A percentile compares a stretch with the other conserved stretches of the same genome.
phyloP scores from a whole-genome alignment of 192 early-diverging fungal species.

The Podila clonocystis region DNA sequence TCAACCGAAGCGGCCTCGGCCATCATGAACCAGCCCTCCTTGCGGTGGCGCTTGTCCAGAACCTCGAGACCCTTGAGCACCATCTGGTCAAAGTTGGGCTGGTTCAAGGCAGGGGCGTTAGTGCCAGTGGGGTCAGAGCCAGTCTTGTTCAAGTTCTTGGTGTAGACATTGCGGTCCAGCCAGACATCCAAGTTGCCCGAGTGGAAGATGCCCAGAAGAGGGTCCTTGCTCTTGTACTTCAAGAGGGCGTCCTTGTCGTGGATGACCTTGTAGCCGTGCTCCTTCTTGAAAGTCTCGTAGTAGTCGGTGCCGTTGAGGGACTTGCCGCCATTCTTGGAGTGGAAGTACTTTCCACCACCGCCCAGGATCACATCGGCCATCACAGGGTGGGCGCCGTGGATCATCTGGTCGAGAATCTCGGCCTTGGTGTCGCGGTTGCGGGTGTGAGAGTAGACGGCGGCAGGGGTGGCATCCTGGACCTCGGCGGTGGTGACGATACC shows the following conservation, averaged over 20 bases:
- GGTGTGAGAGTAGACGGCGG: slow-evolving; percentile 68
- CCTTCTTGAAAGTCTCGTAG: slow-evolving; percentile 53
- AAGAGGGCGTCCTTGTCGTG: slow-evolving; percentile 50
- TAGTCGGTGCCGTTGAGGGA: slow-evolving; percentile 51
- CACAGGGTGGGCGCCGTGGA: slow-evolving; percentile 57
- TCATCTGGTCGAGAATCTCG: slow-evolving; percentile 61
- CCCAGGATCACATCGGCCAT: slow-evolving; percentile 64
- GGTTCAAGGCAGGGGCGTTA: slow-evolving; percentile 53
- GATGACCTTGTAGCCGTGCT: slow-evolving; percentile 59
- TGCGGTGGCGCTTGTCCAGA: slow-evolving; percentile 59
- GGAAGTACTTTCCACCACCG: slow-evolving; percentile 67
- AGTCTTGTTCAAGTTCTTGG: slow-evolving; percentile 53
- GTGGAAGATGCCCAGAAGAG: slow-evolving; percentile 66
- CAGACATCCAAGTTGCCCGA: slow-evolving; percentile 62
- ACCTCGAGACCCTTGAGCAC: slow-evolving; percentile 62
- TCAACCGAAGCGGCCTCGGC: slow-evolving; percentile 67
- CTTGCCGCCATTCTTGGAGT: slow-evolving; percentile 17
- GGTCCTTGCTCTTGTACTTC: slow-evolving; percentile 52
- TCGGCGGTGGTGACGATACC: slow-evolving; percentile 68
- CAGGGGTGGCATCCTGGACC: slow-evolving; percentile 67
- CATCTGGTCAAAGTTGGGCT: slow-evolving; percentile 64
- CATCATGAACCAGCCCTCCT: slow-evolving; percentile 69
- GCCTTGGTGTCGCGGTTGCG: slow-evolving; percentile 53
- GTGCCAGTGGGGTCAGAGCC: slow-evolving; percentile 45
- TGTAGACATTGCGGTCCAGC: slow-evolving; percentile 64